A percentile compares a stretch with the other conserved stretches of the same genome.
Evolutionary conservation across 2,329 filamentous ascomycete species (phyloP).

Genomic region (Leptographium lundbergii): DNA sequence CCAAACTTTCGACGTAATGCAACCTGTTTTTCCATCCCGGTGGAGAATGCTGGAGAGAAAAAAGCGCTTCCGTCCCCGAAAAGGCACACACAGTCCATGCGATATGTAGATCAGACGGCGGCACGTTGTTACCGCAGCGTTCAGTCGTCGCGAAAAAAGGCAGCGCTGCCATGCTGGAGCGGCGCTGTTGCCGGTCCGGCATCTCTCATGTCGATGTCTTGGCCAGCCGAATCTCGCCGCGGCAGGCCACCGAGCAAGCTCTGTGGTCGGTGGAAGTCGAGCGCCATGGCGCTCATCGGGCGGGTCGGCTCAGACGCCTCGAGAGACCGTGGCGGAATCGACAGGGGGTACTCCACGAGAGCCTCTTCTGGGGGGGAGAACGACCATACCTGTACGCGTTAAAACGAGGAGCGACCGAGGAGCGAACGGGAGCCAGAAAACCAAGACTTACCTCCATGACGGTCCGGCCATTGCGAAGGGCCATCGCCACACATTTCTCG

Average conservation of each 20-base stretch:
- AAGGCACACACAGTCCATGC: background rate
- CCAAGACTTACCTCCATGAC: conserved; percentile 67
- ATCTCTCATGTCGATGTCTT: conserved; percentile 45
- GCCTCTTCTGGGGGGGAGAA: conserved; percentile 76
- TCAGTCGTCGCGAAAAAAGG: conserved; percentile 34
- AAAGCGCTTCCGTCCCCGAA: background rate
- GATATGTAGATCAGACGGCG: background rate
- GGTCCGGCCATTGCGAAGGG: conserved; percentile 69
- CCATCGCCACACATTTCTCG: conserved; percentile 95
- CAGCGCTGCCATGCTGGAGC: conserved; percentile 30
- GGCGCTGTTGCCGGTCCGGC: conserved; percentile 43
- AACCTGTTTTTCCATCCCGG: background rate
- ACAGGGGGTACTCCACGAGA: conserved; percentile 39
- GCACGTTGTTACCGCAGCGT: background rate
- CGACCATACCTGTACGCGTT: conserved; percentile 57
- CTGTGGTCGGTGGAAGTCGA: conserved; percentile 27
- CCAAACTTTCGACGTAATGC: background rate
- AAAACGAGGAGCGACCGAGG: background rate
- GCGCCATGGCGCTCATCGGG: conserved; percentile 37
- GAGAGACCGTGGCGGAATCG: conserved; percentile 32
- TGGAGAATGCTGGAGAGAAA: background rate
- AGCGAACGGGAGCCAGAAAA: background rate
- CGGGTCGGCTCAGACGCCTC: conserved; percentile 31
- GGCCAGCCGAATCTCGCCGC: conserved; percentile 21
- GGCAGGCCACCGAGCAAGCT: conserved; percentile 18